Evolutionary conservation across 768 basidiomycete genomes (phyloP).

Genomic region (Boletus pseudo-olivaceus): DNA sequence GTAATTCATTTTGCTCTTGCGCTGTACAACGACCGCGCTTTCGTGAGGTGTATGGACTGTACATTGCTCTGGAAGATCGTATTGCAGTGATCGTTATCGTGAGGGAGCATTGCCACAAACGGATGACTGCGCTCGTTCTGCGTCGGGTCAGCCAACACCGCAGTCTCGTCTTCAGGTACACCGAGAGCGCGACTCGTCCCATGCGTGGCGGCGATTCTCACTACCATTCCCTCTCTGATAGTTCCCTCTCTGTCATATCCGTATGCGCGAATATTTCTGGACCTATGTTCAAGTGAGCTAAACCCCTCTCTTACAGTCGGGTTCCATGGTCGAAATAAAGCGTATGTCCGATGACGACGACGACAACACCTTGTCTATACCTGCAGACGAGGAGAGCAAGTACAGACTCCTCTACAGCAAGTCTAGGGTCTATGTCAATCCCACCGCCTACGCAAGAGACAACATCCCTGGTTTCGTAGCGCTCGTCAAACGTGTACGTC

Average conservation of each 20-base stretch:
- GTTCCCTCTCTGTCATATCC: slow-evolving; percentile 45
- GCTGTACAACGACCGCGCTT: background rate
- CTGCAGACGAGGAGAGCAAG: slow-evolving; percentile 51
- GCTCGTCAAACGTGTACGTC: slow-evolving; percentile 80
- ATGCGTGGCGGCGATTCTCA: slow-evolving; percentile 23
- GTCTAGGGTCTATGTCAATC: slow-evolving; percentile 94
- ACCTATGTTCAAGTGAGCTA: slow-evolving; percentile 3
- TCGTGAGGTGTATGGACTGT: background rate
- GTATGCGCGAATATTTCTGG: slow-evolving; percentile 31
- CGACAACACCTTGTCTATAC: slow-evolving; percentile 9
- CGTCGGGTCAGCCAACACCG: background rate
- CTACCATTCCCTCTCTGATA: slow-evolving; percentile 38
- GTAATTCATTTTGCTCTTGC: slow-evolving; percentile 12
- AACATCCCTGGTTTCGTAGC: slow-evolving; percentile 94
- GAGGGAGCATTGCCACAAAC: slow-evolving; percentile 17
- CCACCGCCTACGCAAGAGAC: slow-evolving; percentile 86
- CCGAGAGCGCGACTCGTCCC: background rate
- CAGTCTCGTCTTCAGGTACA: slow-evolving; percentile 10
- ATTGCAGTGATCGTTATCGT: background rate
- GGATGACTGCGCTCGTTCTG: slow-evolving; percentile 16
- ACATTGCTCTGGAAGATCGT: background rate
- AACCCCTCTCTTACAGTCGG: slow-evolving; percentile 32
- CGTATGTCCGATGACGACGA: slow-evolving; percentile 31
- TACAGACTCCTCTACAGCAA: slow-evolving; percentile 84
- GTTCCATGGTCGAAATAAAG: slow-evolving; percentile 77